phyloP scores from a whole-genome alignment of 441 rosid species.

The Oxalis stricta region DNA sequence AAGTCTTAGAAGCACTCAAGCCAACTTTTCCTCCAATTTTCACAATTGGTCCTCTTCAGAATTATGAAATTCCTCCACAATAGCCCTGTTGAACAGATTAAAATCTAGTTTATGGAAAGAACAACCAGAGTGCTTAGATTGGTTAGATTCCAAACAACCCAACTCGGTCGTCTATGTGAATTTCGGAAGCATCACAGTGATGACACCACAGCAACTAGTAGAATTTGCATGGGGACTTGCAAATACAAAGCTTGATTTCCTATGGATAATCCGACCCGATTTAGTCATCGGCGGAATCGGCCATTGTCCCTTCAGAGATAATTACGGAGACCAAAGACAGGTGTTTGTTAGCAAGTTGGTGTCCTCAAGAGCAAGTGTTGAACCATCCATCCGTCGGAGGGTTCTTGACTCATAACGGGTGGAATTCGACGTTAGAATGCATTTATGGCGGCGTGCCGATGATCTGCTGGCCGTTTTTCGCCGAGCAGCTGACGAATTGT shows the following conservation, averaged over 20 bases:
- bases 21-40: conserved; percentile 19
- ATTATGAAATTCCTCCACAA: conserved; percentile 5
- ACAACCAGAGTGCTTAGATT: conserved; percentile 22
- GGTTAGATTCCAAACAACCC: conserved; percentile 32
- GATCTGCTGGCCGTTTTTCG: conserved; percentile 61
- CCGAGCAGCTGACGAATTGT: conserved; percentile 50
- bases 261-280: conserved; percentile 46
- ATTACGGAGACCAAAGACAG: conserved; percentile 24
- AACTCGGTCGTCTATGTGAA: conserved; percentile 34
- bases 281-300: conserved; percentile 24
- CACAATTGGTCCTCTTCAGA: conserved; percentile 28
- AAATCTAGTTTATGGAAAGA: conserved; percentile 39
- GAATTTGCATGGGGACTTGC: conserved; percentile 57
- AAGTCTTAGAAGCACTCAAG: conserved; percentile 8
- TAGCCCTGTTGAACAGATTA: conserved; percentile 9
- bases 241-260: conserved; percentile 25
- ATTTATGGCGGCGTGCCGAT: conserved; percentile 33
- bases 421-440: conserved; percentile 49
- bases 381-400: conserved; percentile 34
- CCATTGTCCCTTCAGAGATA: conserved; percentile 28
- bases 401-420: conserved; percentile 41
- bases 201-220: conserved; percentile 21
- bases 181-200: conserved; percentile 39
- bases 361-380: conserved; percentile 36
- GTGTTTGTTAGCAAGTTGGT: conserved; percentile 31